Evolutionary conservation across 495 filamentous ascomycete species (phyloP), one percentile per base, ranked within the genome.

Genomic region (Cercophora samala): DNA sequence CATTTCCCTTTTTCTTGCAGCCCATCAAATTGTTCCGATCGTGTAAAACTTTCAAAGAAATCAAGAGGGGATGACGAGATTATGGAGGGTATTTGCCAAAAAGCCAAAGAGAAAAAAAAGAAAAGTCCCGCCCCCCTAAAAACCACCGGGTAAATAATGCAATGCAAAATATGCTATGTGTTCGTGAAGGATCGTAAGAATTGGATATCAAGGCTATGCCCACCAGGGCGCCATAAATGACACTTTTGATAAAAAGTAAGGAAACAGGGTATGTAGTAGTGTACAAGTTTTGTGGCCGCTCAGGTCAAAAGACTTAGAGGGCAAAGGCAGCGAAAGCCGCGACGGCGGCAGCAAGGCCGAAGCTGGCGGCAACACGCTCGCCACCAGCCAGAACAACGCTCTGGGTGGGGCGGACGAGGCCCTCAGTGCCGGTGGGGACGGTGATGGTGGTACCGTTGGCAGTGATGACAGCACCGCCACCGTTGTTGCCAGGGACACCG

Each of bases 401-500:
- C 25, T 75, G 70, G 62, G 66, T 62, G 22, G 71, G 72, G 37
- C 71, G 73, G 70, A 76, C 18, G 42, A 64, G 67, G 60, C 76
- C 75, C 8, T 29, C 37, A 54, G 78, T 78, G 66, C 72, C 69
- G 37, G 60, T 73, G 58, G 75, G 72, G 58, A 71, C 70, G 60
- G 62, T 70, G n/a, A 68, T 72, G 26, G 68, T 60, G 71, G 72
- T 74, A 22, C 70, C 24, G 62, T 68, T 19, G 54, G 66, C 64
- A 29, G 64, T 63, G 59, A 70, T 68, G 67, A 69, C 29, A 21
- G 86, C 72, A 29, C 69, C 69, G 60, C 75, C 80, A 64, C 74
- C 69, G 46, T 87, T 90, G 58, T 81, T 83, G 82, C 23, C 69
- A 29, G 73, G 80, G 24, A 82, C 79, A 54, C 74, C 63, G 32